Conservation (phyloP, 2,329 filamentous ascomycete genomes). For the Phialocephala sp. region DNA sequence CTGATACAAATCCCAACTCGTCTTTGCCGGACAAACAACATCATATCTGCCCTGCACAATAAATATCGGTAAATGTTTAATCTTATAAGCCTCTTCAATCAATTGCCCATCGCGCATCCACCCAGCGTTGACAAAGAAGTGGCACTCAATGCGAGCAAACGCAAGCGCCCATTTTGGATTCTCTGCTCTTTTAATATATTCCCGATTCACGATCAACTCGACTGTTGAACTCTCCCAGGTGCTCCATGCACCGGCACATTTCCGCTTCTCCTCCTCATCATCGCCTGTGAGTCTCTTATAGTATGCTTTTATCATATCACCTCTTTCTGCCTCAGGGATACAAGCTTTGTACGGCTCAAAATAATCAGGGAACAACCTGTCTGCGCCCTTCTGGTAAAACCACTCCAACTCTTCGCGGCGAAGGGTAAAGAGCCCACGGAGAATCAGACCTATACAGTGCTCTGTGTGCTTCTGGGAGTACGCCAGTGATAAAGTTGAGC, state of each 20-base stretch:
- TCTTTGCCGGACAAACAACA: slow-evolving; percentile 50
- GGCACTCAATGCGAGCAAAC: slow-evolving; percentile 50
- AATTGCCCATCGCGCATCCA: slow-evolving; percentile 51
- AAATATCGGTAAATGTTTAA: slow-evolving; percentile 40
- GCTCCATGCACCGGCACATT: slow-evolving; percentile 39
- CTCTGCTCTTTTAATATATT: slow-evolving; percentile 36
- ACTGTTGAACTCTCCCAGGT: slow-evolving; percentile 39
- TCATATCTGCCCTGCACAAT: slow-evolving; percentile 54
- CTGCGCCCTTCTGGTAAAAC: slow-evolving; percentile 42
- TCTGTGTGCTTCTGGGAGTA: slow-evolving; percentile 51
- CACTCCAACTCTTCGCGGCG: slow-evolving; percentile 47
- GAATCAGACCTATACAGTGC: slow-evolving; percentile 46
- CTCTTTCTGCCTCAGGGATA: slow-evolving; percentile 46
- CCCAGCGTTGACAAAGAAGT: slow-evolving; percentile 50
- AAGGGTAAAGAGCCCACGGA: slow-evolving; percentile 50
- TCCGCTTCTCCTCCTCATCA: slow-evolving; percentile 38
- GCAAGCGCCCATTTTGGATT: slow-evolving; percentile 42
- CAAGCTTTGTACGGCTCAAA: slow-evolving; percentile 46
- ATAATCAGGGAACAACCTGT: slow-evolving; percentile 47
- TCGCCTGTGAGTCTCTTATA: slow-evolving; percentile 47
- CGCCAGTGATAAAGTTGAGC: slow-evolving; percentile 50
- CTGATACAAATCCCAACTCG: slow-evolving; percentile 50
- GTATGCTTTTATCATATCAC: slow-evolving; percentile 46
- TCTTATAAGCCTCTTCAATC: slow-evolving; percentile 38
- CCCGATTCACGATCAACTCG: slow-evolving; percentile 38